phyloP scores from a whole-genome alignment of 495 filamentous ascomycete genomes.

The Xylaria telfairii region DNA sequence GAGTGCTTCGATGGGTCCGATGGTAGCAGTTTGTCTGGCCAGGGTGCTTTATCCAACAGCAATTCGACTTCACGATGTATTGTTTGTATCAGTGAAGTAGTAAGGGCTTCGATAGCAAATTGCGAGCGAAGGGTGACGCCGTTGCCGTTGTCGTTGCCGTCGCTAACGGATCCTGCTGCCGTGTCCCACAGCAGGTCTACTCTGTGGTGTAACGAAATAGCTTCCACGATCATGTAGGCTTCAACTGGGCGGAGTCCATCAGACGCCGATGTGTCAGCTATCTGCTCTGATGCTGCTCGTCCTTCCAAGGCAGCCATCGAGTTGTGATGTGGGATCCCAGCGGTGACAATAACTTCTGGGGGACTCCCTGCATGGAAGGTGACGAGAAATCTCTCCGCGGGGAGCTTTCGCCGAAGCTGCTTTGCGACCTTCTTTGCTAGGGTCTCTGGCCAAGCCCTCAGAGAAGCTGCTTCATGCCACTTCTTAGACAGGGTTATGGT shows the following conservation, averaged over 20 bases:
- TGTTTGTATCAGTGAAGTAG: conserved; percentile 10
- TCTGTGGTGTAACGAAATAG: conserved; percentile 3
- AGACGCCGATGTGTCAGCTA: conserved; percentile 3
- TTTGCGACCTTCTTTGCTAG: conserved; percentile 14
- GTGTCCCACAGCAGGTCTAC: conserved; percentile 3
- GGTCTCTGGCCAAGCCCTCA: conserved; percentile 3
- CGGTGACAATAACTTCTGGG: neutral
- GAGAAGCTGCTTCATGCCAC: neutral
- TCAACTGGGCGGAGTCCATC: conserved; percentile 3
- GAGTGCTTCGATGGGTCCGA: conserved; percentile 11
- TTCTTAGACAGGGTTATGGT: conserved; percentile 11
- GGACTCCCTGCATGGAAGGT: conserved; percentile 4
- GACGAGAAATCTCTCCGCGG: conserved; percentile 13
- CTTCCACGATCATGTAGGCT: conserved; percentile 14
- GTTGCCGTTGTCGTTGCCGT: conserved; percentile 9
- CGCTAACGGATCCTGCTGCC: neutral
- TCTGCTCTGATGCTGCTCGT: neutral
- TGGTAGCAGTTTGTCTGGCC: conserved; percentile 9
- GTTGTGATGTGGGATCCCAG: conserved; percentile 7
- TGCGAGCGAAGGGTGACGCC: neutral
- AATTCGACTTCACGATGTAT: conserved; percentile 14
- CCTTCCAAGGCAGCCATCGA: conserved; percentile 15
- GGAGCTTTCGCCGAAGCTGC: conserved; percentile 17
- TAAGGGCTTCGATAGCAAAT: conserved; percentile 6
- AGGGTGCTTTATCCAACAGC: conserved; percentile 6